Conservation (phyloP, 345 rosid genomes). For the Brassica nigra region DNA sequence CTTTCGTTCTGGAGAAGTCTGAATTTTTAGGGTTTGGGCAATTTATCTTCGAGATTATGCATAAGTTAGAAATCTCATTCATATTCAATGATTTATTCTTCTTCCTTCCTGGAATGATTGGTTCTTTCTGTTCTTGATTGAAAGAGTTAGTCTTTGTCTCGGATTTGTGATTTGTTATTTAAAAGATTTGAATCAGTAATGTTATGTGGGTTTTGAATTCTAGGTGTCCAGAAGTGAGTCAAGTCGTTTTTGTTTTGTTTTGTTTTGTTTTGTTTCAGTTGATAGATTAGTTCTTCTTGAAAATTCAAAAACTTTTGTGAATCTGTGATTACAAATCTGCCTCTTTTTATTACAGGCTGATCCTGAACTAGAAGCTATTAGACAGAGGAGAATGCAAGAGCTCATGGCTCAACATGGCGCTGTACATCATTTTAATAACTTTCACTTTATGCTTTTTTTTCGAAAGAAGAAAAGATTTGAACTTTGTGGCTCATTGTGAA, state of each 20-base stretch:
- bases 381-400: constrained; percentile 96
- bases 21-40: constrained; percentile 18
- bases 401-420: constrained; percentile 82
- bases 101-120: not conserved
- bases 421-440: constrained; percentile 37
- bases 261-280: not conserved
- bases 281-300: not conserved
- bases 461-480: not conserved
- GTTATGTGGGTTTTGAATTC: not conserved
- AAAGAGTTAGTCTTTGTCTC: constrained; percentile 13
- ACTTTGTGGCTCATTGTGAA: constrained; percentile 13
- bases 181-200: not conserved
- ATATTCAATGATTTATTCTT: too few species aligned
- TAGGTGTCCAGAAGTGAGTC: too few species aligned
- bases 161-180: not conserved
- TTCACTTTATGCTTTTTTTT: not conserved
- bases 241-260: too few species aligned
- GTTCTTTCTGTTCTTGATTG: not conserved
- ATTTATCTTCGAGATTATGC: not conserved
- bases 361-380: constrained; percentile 92
- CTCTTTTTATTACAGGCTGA: constrained; percentile 57
- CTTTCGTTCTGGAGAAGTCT: not conserved
- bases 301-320: not conserved
- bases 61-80: not conserved
- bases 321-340: not conserved